Conservation (phyloP, 805 yeast species). For the Yueomyces sp. region DNA sequence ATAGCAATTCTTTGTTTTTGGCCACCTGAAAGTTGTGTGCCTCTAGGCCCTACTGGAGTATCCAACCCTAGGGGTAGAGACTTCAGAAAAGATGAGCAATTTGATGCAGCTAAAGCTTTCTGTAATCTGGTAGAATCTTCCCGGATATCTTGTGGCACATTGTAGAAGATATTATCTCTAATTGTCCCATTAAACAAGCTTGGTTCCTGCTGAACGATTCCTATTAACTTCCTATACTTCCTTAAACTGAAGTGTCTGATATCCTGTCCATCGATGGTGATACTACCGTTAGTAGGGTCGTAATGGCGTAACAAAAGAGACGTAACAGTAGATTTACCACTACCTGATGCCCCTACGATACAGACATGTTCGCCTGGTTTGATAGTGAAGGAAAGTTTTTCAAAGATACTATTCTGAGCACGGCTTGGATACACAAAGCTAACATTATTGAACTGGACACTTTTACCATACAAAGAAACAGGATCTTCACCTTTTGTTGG, state of each 20-base stretch:
- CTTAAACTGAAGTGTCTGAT: conserved; percentile 57
- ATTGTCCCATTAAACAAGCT: conserved; percentile 76
- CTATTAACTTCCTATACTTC: conserved; percentile 57
- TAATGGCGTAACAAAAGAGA: conserved; percentile 72
- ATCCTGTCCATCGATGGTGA: conserved; percentile 51
- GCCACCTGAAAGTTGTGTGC: conserved; percentile 86
- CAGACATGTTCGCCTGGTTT: conserved; percentile 79
- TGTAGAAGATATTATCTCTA: conserved; percentile 72
- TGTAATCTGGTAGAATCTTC: conserved; percentile 46
- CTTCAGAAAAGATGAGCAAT: conserved; percentile 53
- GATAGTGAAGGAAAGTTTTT: conserved; percentile 44
- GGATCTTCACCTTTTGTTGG: conserved; percentile 46
- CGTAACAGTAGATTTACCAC: conserved; percentile 85
- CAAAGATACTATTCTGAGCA: conserved; percentile 53
- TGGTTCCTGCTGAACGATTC: conserved; percentile 93
- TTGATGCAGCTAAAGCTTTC: conserved; percentile 55
- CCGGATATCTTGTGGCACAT: conserved; percentile 34
- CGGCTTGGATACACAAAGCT: conserved; percentile 77
- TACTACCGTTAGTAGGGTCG: conserved; percentile 56
- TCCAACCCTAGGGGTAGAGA: conserved; percentile 74
- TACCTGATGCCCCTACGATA: conserved; percentile 94
- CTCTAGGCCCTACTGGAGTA: conserved; percentile 76
- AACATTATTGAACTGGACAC: conserved; percentile 48
- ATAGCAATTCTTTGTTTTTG: conserved; percentile 88
- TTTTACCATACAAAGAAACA: conserved; percentile 16